phyloP scores from a whole-genome alignment of 1,284 basidiomycete genomes.

The Marasmius tenuissimus region DNA sequence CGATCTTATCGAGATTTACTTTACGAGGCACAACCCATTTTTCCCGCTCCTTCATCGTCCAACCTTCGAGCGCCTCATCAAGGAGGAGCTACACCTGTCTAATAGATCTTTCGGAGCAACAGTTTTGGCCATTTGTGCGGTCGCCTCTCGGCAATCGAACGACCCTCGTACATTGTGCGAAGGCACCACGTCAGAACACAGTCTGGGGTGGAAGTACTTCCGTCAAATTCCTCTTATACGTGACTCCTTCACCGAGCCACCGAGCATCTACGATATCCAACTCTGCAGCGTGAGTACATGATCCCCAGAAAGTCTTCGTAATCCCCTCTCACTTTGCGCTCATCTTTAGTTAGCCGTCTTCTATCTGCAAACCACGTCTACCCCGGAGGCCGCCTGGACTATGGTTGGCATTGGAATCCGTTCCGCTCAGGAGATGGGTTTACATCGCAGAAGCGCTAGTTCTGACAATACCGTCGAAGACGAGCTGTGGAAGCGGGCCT shows the following conservation, averaged over 20 bases:
- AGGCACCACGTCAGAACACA: constrained; percentile 26
- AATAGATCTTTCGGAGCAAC: constrained; percentile 43
- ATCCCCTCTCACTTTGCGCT: background rate
- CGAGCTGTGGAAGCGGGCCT: constrained; percentile 61
- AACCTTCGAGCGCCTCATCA: constrained; percentile 42
- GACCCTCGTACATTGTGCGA: constrained; percentile 45
- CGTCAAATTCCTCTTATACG: background rate
- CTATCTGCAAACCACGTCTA: constrained; percentile 45
- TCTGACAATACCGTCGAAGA: constrained; percentile 33
- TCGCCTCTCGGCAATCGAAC: constrained; percentile 43
- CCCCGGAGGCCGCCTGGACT: constrained; percentile 54
- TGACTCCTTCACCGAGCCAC: background rate
- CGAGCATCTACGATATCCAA: constrained; percentile 1
- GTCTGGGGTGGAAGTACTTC: constrained; percentile 53
- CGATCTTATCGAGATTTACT: constrained; percentile 46
- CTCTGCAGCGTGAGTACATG: constrained; percentile 1
- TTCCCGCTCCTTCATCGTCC: constrained; percentile 45
- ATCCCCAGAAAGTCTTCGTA: background rate
- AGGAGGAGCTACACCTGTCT: constrained; percentile 34
- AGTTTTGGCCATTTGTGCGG: constrained; percentile 47
- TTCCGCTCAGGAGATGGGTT: constrained; percentile 35
- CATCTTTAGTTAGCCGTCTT: constrained; percentile 30
- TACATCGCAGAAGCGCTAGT: constrained; percentile 20
- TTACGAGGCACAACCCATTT: constrained; percentile 35
- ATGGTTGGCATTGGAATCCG: constrained; percentile 54